Percentiles rank a stretch among this genome's conserved stretches.
These are phyloP conservation scores for Tylopilus intermedius DNA, from an alignment of 768 basidiomycete genomes.

Conservation along the genomic window DNA sequence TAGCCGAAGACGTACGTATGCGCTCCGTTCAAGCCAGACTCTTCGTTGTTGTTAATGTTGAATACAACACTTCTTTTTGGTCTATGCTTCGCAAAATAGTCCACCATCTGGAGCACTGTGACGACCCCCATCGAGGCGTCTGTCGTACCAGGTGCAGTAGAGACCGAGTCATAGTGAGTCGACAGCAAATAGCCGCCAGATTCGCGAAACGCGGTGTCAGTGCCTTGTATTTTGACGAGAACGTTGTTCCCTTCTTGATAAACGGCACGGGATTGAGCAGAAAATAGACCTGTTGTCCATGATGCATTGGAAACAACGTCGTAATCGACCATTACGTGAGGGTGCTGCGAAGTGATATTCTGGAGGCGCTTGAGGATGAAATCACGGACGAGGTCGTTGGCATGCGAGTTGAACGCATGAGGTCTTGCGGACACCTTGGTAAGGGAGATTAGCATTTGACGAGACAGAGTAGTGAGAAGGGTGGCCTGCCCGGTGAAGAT, in stretches of 20 bases:
- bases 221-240: slow-evolving; percentile 58
- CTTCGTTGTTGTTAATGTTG: slow-evolving; percentile 85
- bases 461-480: background rate
- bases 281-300: slow-evolving; percentile 31
- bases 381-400: slow-evolving; percentile 61
- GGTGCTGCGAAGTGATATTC: slow-evolving; percentile 38
- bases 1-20: slow-evolving; percentile 42
- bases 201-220: slow-evolving; percentile 30
- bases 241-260: slow-evolving; percentile 71
- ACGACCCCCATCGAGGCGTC: slow-evolving; percentile 75
- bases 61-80: slow-evolving; percentile 64
- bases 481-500: slow-evolving; percentile 48
- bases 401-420: slow-evolving; percentile 74
- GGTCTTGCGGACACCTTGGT: slow-evolving; percentile 60
- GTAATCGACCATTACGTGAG: slow-evolving; percentile 47
- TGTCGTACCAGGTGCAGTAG: slow-evolving; percentile 68
- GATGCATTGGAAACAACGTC: slow-evolving; percentile 49
- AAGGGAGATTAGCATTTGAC: background rate
- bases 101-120: slow-evolving; percentile 60
- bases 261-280: slow-evolving; percentile 20
- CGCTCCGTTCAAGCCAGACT: slow-evolving; percentile 71
- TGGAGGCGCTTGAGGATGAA: slow-evolving; percentile 55
- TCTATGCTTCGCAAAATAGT: slow-evolving; percentile 46
- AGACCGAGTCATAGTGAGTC: slow-evolving; percentile 80
- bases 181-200: slow-evolving; percentile 61